These are phyloP conservation scores for Fusarium domesticum DNA, from an alignment of 2,329 filamentous ascomycete genomes.

Conservation along the genomic window DNA sequence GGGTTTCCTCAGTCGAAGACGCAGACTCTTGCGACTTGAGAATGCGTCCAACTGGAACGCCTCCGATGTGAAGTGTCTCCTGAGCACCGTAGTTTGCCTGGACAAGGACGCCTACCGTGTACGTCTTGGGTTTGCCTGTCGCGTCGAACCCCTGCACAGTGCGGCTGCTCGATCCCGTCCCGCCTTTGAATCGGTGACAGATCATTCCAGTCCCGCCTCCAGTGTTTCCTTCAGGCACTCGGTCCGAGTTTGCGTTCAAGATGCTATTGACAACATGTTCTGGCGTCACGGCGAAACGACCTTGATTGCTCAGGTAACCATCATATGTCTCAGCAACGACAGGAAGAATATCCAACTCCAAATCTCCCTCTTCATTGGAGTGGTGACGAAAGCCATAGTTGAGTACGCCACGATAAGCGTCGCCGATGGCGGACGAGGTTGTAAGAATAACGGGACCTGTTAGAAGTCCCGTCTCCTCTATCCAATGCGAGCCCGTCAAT, in stretches of 20 bases:
- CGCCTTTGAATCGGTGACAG: conserved; percentile 64
- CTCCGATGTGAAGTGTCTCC: conserved; percentile 55
- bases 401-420: conserved; percentile 57
- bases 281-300: conserved; percentile 52
- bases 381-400: conserved; percentile 51
- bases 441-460: conserved; percentile 60
- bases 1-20: conserved; percentile 24
- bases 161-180: conserved; percentile 61
- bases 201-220: conserved; percentile 69
- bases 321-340: conserved; percentile 64
- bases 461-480: conserved; percentile 59
- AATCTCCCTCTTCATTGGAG: conserved; percentile 39
- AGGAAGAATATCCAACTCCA: conserved; percentile 54
- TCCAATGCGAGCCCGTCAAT: conserved; percentile 59
- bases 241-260: conserved; percentile 45
- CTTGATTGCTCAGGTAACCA: conserved; percentile 57
- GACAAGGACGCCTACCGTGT: conserved; percentile 60
- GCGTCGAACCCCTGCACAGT: conserved; percentile 46
- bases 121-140: conserved; percentile 38
- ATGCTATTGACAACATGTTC: conserved; percentile 55
- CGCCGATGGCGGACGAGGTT: conserved; percentile 55
- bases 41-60: conserved; percentile 59
- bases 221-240: conserved; percentile 59
- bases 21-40: conserved; percentile 36
- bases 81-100: conserved; percentile 64